Conservation (phyloP, 805 yeast genomes). For the Priceomyces melissophilus region DNA sequence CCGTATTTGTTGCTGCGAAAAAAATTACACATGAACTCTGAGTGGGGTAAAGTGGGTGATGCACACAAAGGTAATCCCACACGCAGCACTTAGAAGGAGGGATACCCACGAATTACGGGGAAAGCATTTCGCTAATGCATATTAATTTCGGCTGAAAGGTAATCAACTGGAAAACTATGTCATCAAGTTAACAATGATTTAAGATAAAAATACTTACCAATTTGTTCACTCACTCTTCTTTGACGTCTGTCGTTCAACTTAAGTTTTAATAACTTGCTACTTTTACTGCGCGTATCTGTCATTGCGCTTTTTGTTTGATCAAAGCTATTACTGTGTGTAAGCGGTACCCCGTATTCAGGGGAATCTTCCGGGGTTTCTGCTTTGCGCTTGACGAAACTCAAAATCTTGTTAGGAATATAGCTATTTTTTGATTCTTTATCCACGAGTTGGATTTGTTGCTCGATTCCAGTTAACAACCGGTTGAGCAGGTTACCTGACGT, state of each 20-base stretch:
- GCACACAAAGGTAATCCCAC: no score
- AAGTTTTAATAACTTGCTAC: conserved; percentile 12
- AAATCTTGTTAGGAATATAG: conserved; percentile 19
- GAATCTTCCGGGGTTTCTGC: conserved; percentile 7
- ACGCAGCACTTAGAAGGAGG: no score
- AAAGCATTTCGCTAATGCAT: no score
- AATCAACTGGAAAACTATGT: not conserved
- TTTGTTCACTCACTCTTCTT: conserved; percentile 24
- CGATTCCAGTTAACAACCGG: not conserved
- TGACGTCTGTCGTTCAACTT: conserved; percentile 10
- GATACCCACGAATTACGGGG: no score
- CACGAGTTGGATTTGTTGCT: not conserved
- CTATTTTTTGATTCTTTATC: conserved; percentile 7
- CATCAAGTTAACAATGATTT: not conserved
- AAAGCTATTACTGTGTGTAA: conserved; percentile 5
- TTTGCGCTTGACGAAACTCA: conserved; percentile 14
- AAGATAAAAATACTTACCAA: conserved; percentile 30
- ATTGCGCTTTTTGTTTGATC: conserved; percentile 38
- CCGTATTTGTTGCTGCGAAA: no score
- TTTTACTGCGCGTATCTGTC: conserved; percentile 26
- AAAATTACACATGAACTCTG: no score
- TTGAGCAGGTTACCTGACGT: no score
- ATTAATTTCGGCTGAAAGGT: no score
- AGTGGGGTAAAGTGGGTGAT: no score
- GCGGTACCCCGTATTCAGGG: not conserved